phyloP scores from a whole-genome alignment of 371 early-diverging fungal species.

The Blyttiomyces sp. region DNA sequence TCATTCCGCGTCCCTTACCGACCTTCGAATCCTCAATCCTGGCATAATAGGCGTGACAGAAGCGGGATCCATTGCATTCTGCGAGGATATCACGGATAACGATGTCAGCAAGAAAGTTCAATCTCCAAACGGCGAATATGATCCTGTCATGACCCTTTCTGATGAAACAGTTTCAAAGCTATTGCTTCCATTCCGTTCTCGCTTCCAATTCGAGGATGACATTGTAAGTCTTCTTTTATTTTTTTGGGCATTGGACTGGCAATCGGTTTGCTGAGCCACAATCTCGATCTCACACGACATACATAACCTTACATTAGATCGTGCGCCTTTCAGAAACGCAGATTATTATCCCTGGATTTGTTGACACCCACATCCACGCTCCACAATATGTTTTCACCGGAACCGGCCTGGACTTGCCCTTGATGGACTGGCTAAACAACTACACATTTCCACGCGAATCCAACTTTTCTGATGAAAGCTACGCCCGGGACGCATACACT shows the following conservation, averaged over 20 bases:
- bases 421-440: constrained; percentile 79
- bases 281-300: too few species aligned
- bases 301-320: background rate
- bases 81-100: constrained; percentile 26
- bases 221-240: background rate
- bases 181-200: background rate
- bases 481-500: constrained; percentile 65
- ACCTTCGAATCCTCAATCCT: constrained; percentile 54
- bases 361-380: constrained; percentile 94
- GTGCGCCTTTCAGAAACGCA: constrained; percentile 33
- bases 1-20: constrained; percentile 58
- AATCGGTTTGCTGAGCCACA: too few species aligned
- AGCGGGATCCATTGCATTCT: constrained; percentile 44
- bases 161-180: background rate
- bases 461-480: constrained; percentile 55
- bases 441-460: constrained; percentile 85
- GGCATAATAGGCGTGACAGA: constrained; percentile 63
- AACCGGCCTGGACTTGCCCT: constrained; percentile 82
- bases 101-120: background rate
- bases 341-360: constrained; percentile 78
- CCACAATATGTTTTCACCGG: constrained; percentile 89
- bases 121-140: background rate
- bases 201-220: background rate
- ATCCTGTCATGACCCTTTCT: constrained; percentile 11
- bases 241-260: background rate